Evolutionary conservation across 2,329 filamentous ascomycete species (phyloP), one percentile per base, ranked within the genome.

Genomic region (Pseudocercospora crystallina): DNA sequence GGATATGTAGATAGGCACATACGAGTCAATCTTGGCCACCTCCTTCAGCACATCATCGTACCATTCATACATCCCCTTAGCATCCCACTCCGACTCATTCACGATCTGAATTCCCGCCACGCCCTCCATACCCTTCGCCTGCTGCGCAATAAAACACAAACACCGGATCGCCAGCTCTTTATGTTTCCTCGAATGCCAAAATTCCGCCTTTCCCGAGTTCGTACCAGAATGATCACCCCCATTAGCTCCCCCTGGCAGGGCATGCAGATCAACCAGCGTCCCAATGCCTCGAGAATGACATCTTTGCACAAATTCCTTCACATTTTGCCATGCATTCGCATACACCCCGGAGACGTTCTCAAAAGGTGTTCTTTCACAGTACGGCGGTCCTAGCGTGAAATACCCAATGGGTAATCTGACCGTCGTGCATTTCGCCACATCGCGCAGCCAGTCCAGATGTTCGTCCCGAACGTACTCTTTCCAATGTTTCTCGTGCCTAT

Each of bases 381-480:
- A 82, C 1, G 70, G 62, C 0, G 74, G 71, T 0, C 78, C 79
- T 5, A 84, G 72, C 3, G 76, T 79, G 61, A 77, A 84, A 64
- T 81, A 83, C 2, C 81, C 81, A 45, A 85, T 78, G 0, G 81
- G 81, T 13, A 85, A 64, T n/a, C 81, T 75, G 36, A 84, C 74
- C 12, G 78, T 78, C 3, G 79, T 83, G 58, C 79, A 80, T 44
- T 74, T 76, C 2, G 77, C 80, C 20, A 73, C 68, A 12, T 76
- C 72, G 5, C 69, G 70, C 17, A 84, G 70, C 76, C 78, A 83
- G 12, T 72, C 65, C 15, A 82, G 70, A 58, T 83, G 79, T 0
- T 67, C 65, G 40, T 81, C 75, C 8, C 71, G 73, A 29, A 82
- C 65, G 5, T 76, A 76, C 36, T 70, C 71, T 1, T 64, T 61